Percentiles rank a stretch among this genome's conserved stretches.
phyloP scores from a whole-genome alignment of 345 rosid genomes.

The Diplotaxis tenuifolia region DNA sequence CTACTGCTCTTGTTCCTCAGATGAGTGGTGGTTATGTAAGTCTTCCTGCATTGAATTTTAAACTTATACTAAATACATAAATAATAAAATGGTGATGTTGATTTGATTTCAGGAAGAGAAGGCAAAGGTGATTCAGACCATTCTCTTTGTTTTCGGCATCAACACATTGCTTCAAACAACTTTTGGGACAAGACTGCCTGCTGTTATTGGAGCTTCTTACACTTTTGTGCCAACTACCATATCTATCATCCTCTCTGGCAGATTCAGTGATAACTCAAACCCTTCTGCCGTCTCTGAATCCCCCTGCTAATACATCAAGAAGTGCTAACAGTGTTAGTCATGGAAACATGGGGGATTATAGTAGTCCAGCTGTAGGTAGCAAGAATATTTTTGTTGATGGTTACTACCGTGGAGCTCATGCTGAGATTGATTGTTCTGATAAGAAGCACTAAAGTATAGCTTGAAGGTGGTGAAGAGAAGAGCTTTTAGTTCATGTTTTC shows the following conservation, averaged over 20 bases:
- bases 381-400: too few species aligned
- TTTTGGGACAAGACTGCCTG: conserved; percentile 89
- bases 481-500: too few species aligned
- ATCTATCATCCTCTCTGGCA: conserved; percentile 86
- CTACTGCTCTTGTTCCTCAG: conserved; percentile 92
- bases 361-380: too few species aligned
- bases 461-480: too few species aligned
- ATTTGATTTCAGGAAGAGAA: conserved; percentile 64
- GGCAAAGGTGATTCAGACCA: conserved; percentile 87
- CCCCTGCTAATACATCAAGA: too few species aligned
- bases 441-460: too few species aligned
- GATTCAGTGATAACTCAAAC: conserved; percentile 62
- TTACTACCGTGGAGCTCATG: too few species aligned
- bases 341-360: too few species aligned
- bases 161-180: conserved; percentile 82
- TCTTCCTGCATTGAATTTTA: neutral
- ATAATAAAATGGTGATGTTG: neutral
- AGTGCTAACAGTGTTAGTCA: too few species aligned
- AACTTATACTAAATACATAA: too few species aligned
- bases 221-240: conserved; percentile 91
- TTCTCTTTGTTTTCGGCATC: conserved; percentile 93
- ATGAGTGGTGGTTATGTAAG: conserved; percentile 99
- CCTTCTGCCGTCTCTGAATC: too few species aligned
- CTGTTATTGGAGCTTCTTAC: conserved; percentile 90
- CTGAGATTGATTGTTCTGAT: too few species aligned